Conservation (phyloP, 108 stramenopile genomes). For the Chaetoceros tenuissimus region DNA sequence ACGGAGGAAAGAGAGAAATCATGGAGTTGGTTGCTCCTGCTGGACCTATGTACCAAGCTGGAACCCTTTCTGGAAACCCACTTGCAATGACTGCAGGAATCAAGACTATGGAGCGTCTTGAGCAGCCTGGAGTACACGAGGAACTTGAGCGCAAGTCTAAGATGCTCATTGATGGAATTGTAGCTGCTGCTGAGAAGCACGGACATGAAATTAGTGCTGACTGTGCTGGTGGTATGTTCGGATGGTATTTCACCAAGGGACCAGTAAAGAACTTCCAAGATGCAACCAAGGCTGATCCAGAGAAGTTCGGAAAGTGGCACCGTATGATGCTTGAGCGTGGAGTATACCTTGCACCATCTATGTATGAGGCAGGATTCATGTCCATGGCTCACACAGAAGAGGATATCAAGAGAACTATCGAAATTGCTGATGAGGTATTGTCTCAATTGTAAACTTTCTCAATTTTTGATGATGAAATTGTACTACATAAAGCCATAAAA, state of each 20-base stretch:
- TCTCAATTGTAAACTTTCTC: constrained; percentile 60
- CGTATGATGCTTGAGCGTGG: constrained; percentile 96
- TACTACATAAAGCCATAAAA: too few relatives aligned
- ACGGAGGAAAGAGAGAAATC: constrained; percentile 95
- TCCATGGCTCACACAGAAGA: constrained; percentile 93
- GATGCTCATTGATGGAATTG: constrained; percentile 84
- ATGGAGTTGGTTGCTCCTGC: constrained; percentile 96
- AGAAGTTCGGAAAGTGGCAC: constrained; percentile 97
- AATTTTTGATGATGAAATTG: not conserved
- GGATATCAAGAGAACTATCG: constrained; percentile 94
- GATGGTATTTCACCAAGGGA: constrained; percentile 94
- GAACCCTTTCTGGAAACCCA: constrained; percentile 95
- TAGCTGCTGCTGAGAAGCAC: constrained; percentile 73
- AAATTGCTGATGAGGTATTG: constrained; percentile 93
- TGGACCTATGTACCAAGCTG: constrained; percentile 99
- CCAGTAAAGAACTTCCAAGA: constrained; percentile 91
- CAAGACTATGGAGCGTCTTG: constrained; percentile 92
- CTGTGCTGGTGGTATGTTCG: constrained; percentile 95
- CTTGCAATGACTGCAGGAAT: constrained; percentile 98
- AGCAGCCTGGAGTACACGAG: constrained; percentile 76
- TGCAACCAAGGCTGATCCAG: constrained; percentile 85
- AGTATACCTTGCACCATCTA: constrained; percentile 94
- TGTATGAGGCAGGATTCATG: constrained; percentile 99
- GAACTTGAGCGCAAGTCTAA: constrained; percentile 88
- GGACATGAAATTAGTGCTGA: constrained; percentile 90